phyloP scores from a whole-genome alignment of 2,329 filamentous ascomycete genomes.

The Setomelanomma holmii region DNA sequence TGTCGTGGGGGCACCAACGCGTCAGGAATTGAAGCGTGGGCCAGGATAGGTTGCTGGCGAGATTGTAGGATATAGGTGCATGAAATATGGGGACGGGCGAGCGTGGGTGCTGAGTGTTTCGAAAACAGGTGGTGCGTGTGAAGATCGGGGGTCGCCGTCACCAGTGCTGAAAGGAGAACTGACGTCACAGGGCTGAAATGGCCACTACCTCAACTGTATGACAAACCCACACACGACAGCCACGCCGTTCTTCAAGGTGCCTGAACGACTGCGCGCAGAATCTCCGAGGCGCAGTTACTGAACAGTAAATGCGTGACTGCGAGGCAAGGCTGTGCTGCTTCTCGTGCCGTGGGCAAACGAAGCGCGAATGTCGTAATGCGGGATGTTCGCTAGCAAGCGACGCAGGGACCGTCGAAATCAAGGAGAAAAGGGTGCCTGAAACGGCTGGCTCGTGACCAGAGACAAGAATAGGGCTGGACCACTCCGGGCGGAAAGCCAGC shows the following conservation, averaged over 20 bases:
- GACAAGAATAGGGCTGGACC: slow-evolving; percentile 4
- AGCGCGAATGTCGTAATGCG: slow-evolving; percentile 8
- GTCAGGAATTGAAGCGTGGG: slow-evolving; percentile 19
- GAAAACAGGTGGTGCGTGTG: slow-evolving; percentile 6
- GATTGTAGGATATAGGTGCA: slow-evolving; percentile 27
- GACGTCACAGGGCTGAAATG: slow-evolving; percentile 1
- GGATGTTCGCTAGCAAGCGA: slow-evolving; percentile 5
- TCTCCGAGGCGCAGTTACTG: slow-evolving; percentile 5
- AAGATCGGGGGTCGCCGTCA: slow-evolving; percentile 2
- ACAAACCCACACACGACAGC: neutral
- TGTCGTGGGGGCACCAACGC: slow-evolving; percentile 13
- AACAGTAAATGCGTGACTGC: slow-evolving; percentile 1
- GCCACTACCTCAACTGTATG: slow-evolving; percentile 3
- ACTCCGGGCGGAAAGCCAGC: slow-evolving; percentile 7
- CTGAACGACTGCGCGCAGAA: neutral
- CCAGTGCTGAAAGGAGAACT: neutral
- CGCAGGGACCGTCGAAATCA: slow-evolving; percentile 6
- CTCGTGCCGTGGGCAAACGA: neutral
- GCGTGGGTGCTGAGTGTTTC: slow-evolving; percentile 10
- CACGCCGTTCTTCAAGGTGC: neutral
- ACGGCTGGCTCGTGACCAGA: neutral
- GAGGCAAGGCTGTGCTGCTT: slow-evolving; percentile 6
- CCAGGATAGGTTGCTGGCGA: slow-evolving; percentile 12
- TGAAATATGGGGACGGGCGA: slow-evolving; percentile 27
- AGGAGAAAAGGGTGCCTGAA: slow-evolving; percentile 1